These are phyloP conservation scores for Leucogyrophana mollusca DNA, from an alignment of 768 basidiomycete genomes.

Conservation along the genomic window DNA sequence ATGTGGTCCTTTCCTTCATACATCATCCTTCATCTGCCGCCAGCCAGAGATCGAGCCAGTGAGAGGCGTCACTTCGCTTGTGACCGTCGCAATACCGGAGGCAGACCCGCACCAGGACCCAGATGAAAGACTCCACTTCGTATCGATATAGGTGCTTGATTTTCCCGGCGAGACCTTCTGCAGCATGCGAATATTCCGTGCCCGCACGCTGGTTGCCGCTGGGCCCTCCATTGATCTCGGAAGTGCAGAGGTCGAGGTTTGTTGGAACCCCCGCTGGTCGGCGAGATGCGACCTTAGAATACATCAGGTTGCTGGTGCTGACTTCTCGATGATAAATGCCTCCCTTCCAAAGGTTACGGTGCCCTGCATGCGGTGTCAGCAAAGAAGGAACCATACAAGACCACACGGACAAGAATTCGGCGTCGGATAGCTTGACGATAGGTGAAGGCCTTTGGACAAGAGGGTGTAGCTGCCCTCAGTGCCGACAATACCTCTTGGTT, in stretches of 20 bases:
- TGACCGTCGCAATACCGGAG: background rate
- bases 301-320: slow-evolving; percentile 31
- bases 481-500: no score
- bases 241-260: slow-evolving; percentile 28
- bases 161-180: slow-evolving; percentile 10
- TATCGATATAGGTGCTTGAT: slow-evolving; percentile 24
- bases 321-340: slow-evolving; percentile 29
- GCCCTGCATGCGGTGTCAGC: slow-evolving; percentile 13
- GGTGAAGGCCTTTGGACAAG: background rate
- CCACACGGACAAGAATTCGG: slow-evolving; percentile 5
- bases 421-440: background rate
- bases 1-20: background rate
- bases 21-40: background rate
- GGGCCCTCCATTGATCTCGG: background rate
- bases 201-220: slow-evolving; percentile 18
- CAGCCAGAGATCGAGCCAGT: background rate
- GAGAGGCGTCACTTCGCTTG: background rate
- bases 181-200: slow-evolving; percentile 22
- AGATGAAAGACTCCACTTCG: slow-evolving; percentile 33
- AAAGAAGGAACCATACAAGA: slow-evolving; percentile 7
- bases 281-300: slow-evolving; percentile 5
- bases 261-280: slow-evolving; percentile 19
- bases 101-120: slow-evolving; percentile 23
- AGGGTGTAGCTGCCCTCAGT: no score
- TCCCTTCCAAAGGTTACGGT: slow-evolving; percentile 23